Evolutionary conservation across 805 yeast genomes (phyloP).

Genomic region (Hermanozyma aechmeae): DNA sequence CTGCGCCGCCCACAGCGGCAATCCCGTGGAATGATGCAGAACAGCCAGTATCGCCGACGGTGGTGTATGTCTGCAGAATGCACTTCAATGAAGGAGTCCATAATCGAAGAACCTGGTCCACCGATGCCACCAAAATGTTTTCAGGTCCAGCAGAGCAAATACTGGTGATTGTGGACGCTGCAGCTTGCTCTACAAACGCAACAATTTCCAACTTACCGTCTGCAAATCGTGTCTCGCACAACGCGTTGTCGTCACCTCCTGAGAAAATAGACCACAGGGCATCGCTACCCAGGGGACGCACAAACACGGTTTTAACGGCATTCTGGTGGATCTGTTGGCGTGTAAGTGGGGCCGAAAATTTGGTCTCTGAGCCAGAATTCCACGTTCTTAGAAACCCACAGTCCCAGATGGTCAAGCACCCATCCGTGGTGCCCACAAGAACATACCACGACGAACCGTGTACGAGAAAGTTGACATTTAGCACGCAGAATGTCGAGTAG

Average conservation of each 20-base stretch:
- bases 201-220: conserved; percentile 10
- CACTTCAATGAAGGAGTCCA: conserved; percentile 41
- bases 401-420: conserved; percentile 58
- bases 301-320: conserved; percentile 60
- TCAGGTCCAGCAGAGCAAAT: conserved; percentile 25
- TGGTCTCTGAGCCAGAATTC: conserved; percentile 1
- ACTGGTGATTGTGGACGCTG: conserved; percentile 80
- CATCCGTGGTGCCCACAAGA: conserved; percentile 74
- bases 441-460: conserved; percentile 22
- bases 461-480: conserved; percentile 45
- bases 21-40: conserved; percentile 19
- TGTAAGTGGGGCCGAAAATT: conserved; percentile 19
- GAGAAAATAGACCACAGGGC: conserved; percentile 37
- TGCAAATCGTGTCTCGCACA: conserved; percentile 18
- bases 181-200: conserved; percentile 47
- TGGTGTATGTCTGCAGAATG: conserved; percentile 47
- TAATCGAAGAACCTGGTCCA: conserved; percentile 66
- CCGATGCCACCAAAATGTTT: conserved; percentile 52
- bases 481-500: conserved; percentile 71
- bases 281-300: conserved; percentile 7
- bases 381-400: conserved; percentile 17
- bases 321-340: conserved; percentile 69
- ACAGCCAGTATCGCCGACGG: conserved; percentile 88
- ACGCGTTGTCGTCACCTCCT: conserved; percentile 92
- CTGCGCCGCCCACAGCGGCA: conserved; percentile 71